A percentile compares a stretch with the other conserved stretches of the same genome.
Conservation (phyloP, 441 rosid species). For the Raphanus hybrid region DNA sequence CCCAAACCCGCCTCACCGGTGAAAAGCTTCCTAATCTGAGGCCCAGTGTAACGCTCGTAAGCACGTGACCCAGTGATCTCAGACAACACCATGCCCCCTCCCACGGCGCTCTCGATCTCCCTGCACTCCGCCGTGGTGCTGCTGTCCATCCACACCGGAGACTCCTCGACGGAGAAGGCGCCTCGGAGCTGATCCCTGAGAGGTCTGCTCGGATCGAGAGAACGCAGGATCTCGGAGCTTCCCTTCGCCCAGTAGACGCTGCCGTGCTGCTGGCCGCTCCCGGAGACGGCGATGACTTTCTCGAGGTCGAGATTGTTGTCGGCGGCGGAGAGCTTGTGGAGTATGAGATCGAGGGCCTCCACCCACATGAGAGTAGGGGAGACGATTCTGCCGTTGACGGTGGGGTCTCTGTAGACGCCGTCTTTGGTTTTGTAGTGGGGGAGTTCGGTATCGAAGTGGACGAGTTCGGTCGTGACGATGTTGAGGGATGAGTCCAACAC, state of each 20-base stretch:
- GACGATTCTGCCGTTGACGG: constrained; percentile 71
- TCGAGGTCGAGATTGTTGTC: constrained; percentile 58
- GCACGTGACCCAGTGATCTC: constrained; percentile 79
- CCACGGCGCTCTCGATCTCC: constrained; percentile 88
- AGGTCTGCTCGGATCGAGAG: constrained; percentile 57
- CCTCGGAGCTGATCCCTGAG: constrained; percentile 64
- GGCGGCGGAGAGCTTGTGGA: constrained; percentile 57
- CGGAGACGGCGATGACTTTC: constrained; percentile 75
- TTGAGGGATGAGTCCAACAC: constrained; percentile 75
- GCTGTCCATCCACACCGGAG: constrained; percentile 96
- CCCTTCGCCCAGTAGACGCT: constrained; percentile 95
- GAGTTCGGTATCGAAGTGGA: constrained; percentile 83
- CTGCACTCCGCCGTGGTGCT: constrained; percentile 81
- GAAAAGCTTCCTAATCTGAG: constrained; percentile 78
- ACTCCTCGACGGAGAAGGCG: constrained; percentile 74
- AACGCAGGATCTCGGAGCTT: constrained; percentile 55
- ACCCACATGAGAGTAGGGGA: constrained; percentile 97
- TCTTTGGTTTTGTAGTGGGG: constrained; percentile 81
- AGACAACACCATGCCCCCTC: constrained; percentile 82
- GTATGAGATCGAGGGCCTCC: constrained; percentile 86
- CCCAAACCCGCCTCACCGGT: constrained; percentile 48
- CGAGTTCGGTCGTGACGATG: constrained; percentile 59
- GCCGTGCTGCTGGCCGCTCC: constrained; percentile 97
- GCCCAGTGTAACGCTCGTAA: constrained; percentile 84
- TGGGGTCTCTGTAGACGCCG: constrained; percentile 77